These are phyloP conservation scores for Terana coerulea DNA, from an alignment of 768 basidiomycete species.

Conservation along the genomic window DNA sequence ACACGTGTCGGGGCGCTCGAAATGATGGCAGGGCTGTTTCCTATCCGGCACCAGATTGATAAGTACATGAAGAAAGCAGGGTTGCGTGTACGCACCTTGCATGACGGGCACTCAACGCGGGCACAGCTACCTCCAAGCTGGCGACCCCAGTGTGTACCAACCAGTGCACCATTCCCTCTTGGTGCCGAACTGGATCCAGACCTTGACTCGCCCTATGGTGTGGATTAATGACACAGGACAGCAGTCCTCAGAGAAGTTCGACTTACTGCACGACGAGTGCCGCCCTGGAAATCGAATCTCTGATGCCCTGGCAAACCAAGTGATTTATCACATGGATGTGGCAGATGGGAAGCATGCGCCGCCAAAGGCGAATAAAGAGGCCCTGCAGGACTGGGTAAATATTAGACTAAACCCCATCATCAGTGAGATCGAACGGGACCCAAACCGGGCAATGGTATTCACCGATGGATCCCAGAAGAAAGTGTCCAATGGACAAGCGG, in stretches of 20 bases:
- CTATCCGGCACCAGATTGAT: constrained; percentile 8
- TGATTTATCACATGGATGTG: not conserved
- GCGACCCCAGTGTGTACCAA: not conserved
- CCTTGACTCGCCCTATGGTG: not conserved
- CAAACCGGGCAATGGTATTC: not conserved
- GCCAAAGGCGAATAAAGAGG: not conserved
- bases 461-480: constrained; percentile 1
- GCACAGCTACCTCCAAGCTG: not conserved
- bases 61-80: constrained; percentile 8
- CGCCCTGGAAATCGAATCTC: not conserved
- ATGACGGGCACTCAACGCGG: not conserved
- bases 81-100: constrained; percentile 1
- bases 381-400: not conserved
- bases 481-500: too few species aligned
- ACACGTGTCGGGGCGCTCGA: constrained; percentile 17
- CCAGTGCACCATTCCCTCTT: not conserved
- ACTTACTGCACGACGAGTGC: not conserved
- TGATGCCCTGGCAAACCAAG: not conserved
- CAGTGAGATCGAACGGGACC: not conserved
- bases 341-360: not conserved
- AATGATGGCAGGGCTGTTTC: constrained; percentile 2
- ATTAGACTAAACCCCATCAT: not conserved
- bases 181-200: not conserved
- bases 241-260: not conserved
- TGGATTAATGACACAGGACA: not conserved